Conservation (phyloP, 371 early-diverging fungal genomes). For the Dichotomocladium elegans region DNA sequence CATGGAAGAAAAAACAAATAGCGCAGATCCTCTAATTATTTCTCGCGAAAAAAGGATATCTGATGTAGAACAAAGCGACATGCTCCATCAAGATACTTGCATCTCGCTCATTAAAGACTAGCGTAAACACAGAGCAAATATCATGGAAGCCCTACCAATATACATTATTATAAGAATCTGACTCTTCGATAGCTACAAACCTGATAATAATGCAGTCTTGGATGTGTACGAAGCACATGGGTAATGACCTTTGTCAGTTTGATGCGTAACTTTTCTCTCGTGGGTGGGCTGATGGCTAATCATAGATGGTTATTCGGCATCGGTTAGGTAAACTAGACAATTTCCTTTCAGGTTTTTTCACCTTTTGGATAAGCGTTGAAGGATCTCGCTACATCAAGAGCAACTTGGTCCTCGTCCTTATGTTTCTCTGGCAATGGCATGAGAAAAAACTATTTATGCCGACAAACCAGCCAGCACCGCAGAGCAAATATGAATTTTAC, state of each 20-base stretch:
- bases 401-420: constrained; percentile 8
- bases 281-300: neutral
- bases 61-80: constrained; percentile 56
- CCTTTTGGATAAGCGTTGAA: constrained; percentile 7
- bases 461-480: no score
- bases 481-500: no score
- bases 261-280: constrained; percentile 26
- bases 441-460: no score
- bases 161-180: no score
- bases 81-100: constrained; percentile 47
- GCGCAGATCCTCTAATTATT: no score
- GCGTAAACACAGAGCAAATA: constrained; percentile 57
- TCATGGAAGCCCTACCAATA: constrained; percentile 66
- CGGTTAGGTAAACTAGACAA: no score
- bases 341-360: neutral
- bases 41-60: constrained; percentile 59
- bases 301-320: no score
- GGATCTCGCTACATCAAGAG: constrained; percentile 1
- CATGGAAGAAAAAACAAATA: neutral
- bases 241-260: constrained; percentile 26
- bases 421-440: neutral
- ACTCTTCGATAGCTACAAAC: constrained; percentile 15
- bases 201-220: constrained; percentile 67
- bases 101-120: constrained; percentile 51
- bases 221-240: constrained; percentile 47